Evolutionary conservation across 139 green algal genomes (phyloP).

Genomic region (Astrephomene gubernaculifera): DNA sequence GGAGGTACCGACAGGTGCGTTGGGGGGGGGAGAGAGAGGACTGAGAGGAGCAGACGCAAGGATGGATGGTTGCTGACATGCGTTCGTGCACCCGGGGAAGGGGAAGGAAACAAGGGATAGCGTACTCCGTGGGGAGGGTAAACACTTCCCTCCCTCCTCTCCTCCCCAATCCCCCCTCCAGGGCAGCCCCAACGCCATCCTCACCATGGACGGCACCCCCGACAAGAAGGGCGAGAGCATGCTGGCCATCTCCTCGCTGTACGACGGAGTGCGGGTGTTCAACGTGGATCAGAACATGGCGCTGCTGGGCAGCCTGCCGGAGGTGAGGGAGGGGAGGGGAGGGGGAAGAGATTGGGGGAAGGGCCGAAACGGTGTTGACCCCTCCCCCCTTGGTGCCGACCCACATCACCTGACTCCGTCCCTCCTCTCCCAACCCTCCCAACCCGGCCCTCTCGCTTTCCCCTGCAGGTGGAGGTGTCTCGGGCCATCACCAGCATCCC

Average conservation of each 20-base stretch:
- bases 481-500: conserved; percentile 36
- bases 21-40: background rate
- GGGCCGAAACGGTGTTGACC: background rate
- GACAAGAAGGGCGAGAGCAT: conserved; percentile 38
- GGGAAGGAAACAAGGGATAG: too few relatives aligned
- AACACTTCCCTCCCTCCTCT: too few relatives aligned
- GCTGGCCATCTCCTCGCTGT: conserved; percentile 1
- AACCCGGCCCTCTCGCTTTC: background rate
- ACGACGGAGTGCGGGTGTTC: conserved; percentile 22
- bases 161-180: too few relatives aligned
- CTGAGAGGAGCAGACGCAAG: too few relatives aligned
- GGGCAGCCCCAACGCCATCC: conserved; percentile 12
- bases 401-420: too few relatives aligned
- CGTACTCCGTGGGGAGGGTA: too few relatives aligned
- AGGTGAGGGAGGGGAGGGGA: conserved; percentile 3
- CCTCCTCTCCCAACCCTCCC: background rate
- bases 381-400: too few relatives aligned
- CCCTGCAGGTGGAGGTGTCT: conserved; percentile 3
- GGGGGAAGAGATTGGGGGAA: background rate
- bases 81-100: too few relatives aligned
- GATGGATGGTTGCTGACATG: too few relatives aligned
- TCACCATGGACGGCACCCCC: conserved; percentile 39
- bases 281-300: conserved; percentile 40
- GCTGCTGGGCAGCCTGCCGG: conserved; percentile 31
- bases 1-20: conserved; percentile 28